Evolutionary conservation across 2,329 filamentous ascomycete species (phyloP).

Genomic region (Leptosphaerulina australis): DNA sequence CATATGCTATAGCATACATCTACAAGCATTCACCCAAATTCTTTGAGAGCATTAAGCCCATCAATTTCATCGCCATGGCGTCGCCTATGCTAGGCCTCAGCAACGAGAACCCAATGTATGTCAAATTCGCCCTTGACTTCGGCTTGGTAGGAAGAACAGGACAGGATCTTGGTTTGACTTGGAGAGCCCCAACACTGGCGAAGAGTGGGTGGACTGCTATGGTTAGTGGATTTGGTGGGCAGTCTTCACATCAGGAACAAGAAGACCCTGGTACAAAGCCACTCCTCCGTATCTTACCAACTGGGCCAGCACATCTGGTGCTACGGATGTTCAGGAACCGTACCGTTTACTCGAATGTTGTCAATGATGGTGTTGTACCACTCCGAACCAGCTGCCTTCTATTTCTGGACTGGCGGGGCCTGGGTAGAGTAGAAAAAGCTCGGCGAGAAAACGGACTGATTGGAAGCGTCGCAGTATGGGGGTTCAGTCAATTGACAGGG

Average conservation of each 20-base stretch:
- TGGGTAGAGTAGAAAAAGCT: slow-evolving; percentile 93
- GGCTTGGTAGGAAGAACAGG: slow-evolving; percentile 95
- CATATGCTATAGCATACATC: slow-evolving; percentile 94
- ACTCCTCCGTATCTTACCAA: slow-evolving; percentile 84
- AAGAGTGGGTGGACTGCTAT: slow-evolving; percentile 88
- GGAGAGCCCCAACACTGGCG: slow-evolving; percentile 85
- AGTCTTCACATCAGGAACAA: slow-evolving; percentile 60
- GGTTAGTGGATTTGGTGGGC: slow-evolving; percentile 77
- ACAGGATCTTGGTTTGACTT: slow-evolving; percentile 91
- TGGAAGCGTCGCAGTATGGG: slow-evolving; percentile 90
- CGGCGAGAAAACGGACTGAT: slow-evolving; percentile 89
- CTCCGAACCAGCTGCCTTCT: slow-evolving; percentile 93
- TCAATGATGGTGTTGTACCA: slow-evolving; percentile 96
- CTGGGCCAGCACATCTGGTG: slow-evolving; percentile 86
- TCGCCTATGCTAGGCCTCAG: slow-evolving; percentile 89
- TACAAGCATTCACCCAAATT: slow-evolving; percentile 94
- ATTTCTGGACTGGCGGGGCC: slow-evolving; percentile 94
- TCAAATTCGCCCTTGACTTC: slow-evolving; percentile 96
- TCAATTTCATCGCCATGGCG: slow-evolving; percentile 90
- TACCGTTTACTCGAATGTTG: slow-evolving; percentile 94
- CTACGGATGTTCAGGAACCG: slow-evolving; percentile 87
- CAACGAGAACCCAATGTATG: slow-evolving; percentile 96
- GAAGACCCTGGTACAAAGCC: slow-evolving; percentile 84
- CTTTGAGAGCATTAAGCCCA: slow-evolving; percentile 81
- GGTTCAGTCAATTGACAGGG: slow-evolving; percentile 88